Percentiles rank a stretch among this genome's conserved stretches.
Evolutionary conservation across 73 alveolate species (phyloP).

Genomic region (Durusdinium trenchii): DNA sequence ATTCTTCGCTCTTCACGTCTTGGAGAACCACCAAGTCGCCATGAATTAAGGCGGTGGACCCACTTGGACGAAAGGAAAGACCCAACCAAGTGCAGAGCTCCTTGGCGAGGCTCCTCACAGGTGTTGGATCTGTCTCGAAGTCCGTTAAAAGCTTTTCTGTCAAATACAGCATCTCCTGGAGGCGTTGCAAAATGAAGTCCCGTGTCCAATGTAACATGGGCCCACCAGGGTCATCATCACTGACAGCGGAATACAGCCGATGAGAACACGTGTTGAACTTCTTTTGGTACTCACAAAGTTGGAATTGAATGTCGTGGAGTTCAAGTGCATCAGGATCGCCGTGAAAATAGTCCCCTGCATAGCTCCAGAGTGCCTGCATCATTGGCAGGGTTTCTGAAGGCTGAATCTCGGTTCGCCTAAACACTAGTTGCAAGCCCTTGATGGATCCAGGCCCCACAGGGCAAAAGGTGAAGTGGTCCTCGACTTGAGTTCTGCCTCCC

Average conservation of each 20-base stretch:
- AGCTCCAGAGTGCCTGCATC: conserved; percentile 26
- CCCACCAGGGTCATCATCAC: background rate
- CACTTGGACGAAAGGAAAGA: background rate
- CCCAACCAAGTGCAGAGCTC: conserved; percentile 7
- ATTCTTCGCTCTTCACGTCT: background rate
- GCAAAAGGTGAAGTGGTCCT: conserved; percentile 2
- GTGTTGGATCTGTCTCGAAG: background rate
- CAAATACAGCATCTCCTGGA: background rate
- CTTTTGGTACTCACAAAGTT: conserved; percentile 18
- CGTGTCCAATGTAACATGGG: conserved; percentile 16
- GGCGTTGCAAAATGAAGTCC: background rate
- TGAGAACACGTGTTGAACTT: background rate
- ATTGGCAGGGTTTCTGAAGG: background rate
- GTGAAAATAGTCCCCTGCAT: background rate
- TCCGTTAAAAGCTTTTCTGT: background rate
- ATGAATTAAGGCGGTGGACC: background rate
- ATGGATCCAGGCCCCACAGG: conserved; percentile 54
- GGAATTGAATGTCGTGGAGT: conserved; percentile 29
- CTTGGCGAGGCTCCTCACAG: background rate
- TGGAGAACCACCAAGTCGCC: background rate
- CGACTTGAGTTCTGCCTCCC: background rate
- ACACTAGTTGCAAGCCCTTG: background rate
- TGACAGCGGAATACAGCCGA: background rate
- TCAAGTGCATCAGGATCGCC: background rate
- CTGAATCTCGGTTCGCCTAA: background rate